Percentiles rank a stretch among this genome's conserved stretches.
phyloP scores from a whole-genome alignment of 805 yeast species.

The Tetrapisispora taiwanensis region DNA sequence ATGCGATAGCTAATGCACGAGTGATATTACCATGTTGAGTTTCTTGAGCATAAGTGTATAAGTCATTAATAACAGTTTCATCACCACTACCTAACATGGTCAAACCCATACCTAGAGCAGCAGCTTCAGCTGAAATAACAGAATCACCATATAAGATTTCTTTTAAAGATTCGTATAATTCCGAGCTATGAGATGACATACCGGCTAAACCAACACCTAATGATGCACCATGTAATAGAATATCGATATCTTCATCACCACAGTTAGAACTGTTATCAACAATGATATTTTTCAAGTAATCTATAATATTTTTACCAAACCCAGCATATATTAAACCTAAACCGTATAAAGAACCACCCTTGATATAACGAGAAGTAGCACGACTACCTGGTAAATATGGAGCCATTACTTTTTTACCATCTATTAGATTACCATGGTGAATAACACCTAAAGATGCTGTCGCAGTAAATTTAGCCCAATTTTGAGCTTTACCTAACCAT shows the following conservation, averaged over 20 bases:
- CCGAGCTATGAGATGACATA: conserved; percentile 74
- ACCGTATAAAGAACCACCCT: conserved; percentile 92
- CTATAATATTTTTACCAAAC: conserved; percentile 81
- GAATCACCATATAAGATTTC: conserved; percentile 81
- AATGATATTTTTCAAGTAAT: conserved; percentile 62
- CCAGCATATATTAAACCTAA: conserved; percentile 93
- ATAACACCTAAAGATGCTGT: conserved; percentile 97
- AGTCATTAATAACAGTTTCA: conserved; percentile 56
- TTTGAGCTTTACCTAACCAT: conserved; percentile 95
- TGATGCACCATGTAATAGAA: conserved; percentile 88
- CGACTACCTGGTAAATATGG: conserved; percentile 82
- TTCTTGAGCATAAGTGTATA: conserved; percentile 86
- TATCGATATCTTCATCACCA: conserved; percentile 63
- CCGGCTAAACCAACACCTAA: conserved; percentile 95
- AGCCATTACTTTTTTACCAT: conserved; percentile 74
- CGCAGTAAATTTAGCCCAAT: conserved; percentile 96
- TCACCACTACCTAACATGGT: conserved; percentile 89
- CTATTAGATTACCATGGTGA: conserved; percentile 87
- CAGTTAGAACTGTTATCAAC: conserved; percentile 51
- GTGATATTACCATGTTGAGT: conserved; percentile 93
- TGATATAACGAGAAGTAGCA: conserved; percentile 58
- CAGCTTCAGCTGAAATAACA: conserved; percentile 92
- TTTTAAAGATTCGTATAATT: conserved; percentile 70
- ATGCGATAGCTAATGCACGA: conserved; percentile 84
- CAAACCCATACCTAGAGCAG: conserved; percentile 92